Evolutionary conservation across 208 protist species (phyloP).

Genomic region (Leishmania tarentolae): DNA sequence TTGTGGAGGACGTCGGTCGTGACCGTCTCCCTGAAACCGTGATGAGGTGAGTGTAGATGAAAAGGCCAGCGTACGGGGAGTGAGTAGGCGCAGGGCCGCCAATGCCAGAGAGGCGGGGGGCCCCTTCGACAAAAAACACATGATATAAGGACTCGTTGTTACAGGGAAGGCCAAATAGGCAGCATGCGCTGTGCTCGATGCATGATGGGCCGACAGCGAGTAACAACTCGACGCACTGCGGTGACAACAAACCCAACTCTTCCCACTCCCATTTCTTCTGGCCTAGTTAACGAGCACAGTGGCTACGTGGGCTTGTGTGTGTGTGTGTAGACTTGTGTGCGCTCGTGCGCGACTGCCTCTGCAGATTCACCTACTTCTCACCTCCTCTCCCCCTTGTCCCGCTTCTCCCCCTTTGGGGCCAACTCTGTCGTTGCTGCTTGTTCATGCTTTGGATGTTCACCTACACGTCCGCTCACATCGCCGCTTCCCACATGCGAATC

Average conservation of each 20-base stretch:
- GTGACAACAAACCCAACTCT: not conserved
- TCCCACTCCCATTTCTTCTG: not conserved
- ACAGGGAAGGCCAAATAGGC: not conserved
- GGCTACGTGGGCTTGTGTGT: not conserved
- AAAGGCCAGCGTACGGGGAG: not conserved
- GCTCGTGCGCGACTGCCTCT: not conserved
- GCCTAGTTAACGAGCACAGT: not conserved
- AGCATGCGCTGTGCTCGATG: not conserved
- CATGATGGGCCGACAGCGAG: too few relatives aligned
- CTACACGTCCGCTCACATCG: not conserved
- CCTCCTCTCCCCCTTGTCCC: not conserved
- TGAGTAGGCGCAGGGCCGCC: not conserved
- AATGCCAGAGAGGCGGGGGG: not conserved
- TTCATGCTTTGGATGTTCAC: not conserved
- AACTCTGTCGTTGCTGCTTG: not conserved
- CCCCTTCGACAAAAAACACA: not conserved
- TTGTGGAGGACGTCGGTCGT: not conserved
- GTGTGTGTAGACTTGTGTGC: not conserved
- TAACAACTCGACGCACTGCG: not conserved
- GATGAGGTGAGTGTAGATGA: not conserved
- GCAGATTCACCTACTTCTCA: not conserved
- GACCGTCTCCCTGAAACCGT: not conserved
- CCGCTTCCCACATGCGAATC: not conserved
- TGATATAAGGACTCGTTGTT: too few relatives aligned
- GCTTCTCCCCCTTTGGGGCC: too few relatives aligned